phyloP scores from a whole-genome alignment of 1,284 basidiomycete species.

The Apiotrichum gracile region DNA sequence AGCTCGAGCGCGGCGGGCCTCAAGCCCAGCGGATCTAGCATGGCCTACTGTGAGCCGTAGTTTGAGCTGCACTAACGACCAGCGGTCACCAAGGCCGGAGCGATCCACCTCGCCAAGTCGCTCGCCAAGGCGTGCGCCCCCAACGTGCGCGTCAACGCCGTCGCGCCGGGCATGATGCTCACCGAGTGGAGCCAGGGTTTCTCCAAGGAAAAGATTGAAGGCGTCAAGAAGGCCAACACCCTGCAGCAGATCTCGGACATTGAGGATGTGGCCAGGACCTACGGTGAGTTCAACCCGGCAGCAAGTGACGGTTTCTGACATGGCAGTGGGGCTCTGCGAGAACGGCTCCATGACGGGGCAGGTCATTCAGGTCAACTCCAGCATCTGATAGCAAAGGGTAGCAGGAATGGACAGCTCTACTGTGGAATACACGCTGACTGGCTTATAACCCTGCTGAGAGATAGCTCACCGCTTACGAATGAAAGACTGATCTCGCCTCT shows the following conservation, averaged over 20 bases:
- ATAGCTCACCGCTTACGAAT: too few relatives aligned
- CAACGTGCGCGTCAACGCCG: slow-evolving; percentile 20
- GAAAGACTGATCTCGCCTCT: too few relatives aligned
- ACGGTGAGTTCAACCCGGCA: neutral
- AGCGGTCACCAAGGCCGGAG: slow-evolving; percentile 23
- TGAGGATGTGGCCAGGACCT: slow-evolving; percentile 12
- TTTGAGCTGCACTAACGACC: neutral
- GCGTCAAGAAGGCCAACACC: slow-evolving; percentile 7
- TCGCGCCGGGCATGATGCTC: slow-evolving; percentile 21
- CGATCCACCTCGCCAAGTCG: slow-evolving; percentile 20
- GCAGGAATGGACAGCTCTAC: neutral
- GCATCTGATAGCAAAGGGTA: neutral
- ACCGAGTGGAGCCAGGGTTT: slow-evolving; percentile 25
- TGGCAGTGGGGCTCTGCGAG: slow-evolving; percentile 3
- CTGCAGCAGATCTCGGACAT: slow-evolving; percentile 11
- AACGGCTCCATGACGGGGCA: slow-evolving; percentile 8
- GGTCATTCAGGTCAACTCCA: slow-evolving; percentile 7
- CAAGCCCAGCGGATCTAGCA: slow-evolving; percentile 15
- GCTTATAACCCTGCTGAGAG: too few relatives aligned
- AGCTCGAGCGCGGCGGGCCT: slow-evolving; percentile 13
- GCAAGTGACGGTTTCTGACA: neutral
- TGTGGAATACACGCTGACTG: neutral
- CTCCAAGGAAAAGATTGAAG: slow-evolving; percentile 12
- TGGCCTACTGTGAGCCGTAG: slow-evolving; percentile 2
- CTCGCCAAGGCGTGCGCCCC: slow-evolving; percentile 23